phyloP scores from a whole-genome alignment of 164 flowering plant species.

The Annona cherimola region DNA sequence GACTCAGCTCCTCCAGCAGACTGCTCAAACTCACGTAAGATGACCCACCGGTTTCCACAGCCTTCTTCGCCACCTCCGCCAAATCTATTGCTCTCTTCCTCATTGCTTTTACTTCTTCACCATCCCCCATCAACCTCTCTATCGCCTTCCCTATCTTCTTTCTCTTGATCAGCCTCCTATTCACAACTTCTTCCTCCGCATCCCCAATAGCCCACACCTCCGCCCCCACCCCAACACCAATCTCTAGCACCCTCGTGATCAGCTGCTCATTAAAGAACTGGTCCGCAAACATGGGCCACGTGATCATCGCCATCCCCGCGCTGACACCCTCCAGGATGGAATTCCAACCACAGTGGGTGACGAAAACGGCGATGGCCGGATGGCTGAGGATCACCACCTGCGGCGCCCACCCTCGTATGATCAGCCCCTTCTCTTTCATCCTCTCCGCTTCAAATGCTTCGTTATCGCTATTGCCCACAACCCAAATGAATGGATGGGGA shows the following conservation, averaged over 20 bases:
- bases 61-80: slow-evolving; percentile 21
- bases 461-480: slow-evolving; percentile 19
- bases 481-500: slow-evolving; percentile 39
- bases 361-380: slow-evolving; percentile 27
- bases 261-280: slow-evolving; percentile 58
- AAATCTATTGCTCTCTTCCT: slow-evolving; percentile 17
- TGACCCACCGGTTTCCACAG: slow-evolving; percentile 28
- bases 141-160: slow-evolving; percentile 20
- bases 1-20: slow-evolving; percentile 14
- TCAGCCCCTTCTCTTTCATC: slow-evolving; percentile 18
- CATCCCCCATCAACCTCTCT: slow-evolving; percentile 18
- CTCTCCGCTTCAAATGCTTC: slow-evolving; percentile 14
- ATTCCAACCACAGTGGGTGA: slow-evolving; percentile 54
- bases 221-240: slow-evolving; percentile 32
- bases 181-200: not conserved
- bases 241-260: slow-evolving; percentile 29
- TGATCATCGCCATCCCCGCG: slow-evolving; percentile 50
- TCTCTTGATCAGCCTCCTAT: slow-evolving; percentile 3
- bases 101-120: slow-evolving; percentile 22
- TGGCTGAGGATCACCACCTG: slow-evolving; percentile 30
- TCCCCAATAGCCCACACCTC: slow-evolving; percentile 3
- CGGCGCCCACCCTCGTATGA: slow-evolving; percentile 42
- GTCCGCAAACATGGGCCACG: slow-evolving; percentile 59
- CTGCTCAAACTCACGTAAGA: slow-evolving; percentile 17
- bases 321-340: slow-evolving; percentile 47